These are phyloP conservation scores for Phytophthora fragariaefolia DNA, from an alignment of 352 stramenopile species.

Conservation along the genomic window DNA sequence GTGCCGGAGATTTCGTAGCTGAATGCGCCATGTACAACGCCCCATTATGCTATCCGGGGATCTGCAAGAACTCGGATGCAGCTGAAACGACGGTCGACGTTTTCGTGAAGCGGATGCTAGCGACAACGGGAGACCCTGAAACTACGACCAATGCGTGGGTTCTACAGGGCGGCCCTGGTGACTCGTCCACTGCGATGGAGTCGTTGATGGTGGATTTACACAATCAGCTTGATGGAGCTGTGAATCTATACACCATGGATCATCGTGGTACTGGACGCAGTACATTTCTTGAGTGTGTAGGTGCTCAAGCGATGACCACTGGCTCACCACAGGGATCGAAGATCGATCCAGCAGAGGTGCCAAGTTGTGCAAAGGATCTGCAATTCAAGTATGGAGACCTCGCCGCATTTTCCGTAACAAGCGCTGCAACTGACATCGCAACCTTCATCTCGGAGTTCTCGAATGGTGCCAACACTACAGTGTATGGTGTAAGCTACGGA, in stretches of 20 bases:
- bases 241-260: constrained; percentile 61
- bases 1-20: neutral
- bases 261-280: constrained; percentile 52
- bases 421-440: constrained; percentile 36
- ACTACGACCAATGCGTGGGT: constrained; percentile 46
- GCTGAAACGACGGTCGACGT: constrained; percentile 30
- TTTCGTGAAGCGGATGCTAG: constrained; percentile 48
- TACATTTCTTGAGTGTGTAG: constrained; percentile 43
- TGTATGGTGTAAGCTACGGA: constrained; percentile 61
- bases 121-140: constrained; percentile 5
- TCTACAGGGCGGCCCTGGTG: constrained; percentile 46
- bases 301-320: constrained; percentile 40
- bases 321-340: constrained; percentile 36
- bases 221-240: constrained; percentile 20
- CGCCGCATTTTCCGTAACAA: constrained; percentile 48
- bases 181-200: constrained; percentile 49
- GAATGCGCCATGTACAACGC: constrained; percentile 43
- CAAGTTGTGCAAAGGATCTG: constrained; percentile 43
- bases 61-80: constrained; percentile 19
- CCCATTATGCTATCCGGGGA: constrained; percentile 37
- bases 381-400: constrained; percentile 47
- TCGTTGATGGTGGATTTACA: constrained; percentile 41
- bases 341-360: constrained; percentile 33
- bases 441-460: constrained; percentile 34
- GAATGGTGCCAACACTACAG: constrained; percentile 29